These are phyloP conservation scores for Daldinia caldariorum DNA, from an alignment of 495 filamentous ascomycete genomes.

Conservation along the genomic window DNA sequence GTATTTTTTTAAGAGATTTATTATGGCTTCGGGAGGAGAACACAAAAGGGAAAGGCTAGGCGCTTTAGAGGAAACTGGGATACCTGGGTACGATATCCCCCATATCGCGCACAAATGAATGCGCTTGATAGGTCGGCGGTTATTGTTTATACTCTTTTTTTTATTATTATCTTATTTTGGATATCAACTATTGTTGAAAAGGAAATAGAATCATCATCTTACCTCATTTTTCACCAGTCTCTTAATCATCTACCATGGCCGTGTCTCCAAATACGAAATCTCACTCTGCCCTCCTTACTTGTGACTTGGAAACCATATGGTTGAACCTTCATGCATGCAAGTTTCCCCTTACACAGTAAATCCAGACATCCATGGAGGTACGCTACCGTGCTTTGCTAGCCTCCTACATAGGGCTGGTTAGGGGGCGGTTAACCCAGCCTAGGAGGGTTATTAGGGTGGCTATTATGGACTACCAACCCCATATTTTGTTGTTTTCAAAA, in stretches of 20 bases:
- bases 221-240: neutral
- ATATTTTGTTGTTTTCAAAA: neutral
- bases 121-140: conserved; percentile 40
- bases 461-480: conserved; percentile 1
- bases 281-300: neutral
- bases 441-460: neutral
- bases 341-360: neutral
- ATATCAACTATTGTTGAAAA: conserved; percentile 25
- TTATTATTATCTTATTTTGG: conserved; percentile 14
- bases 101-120: conserved; percentile 30
- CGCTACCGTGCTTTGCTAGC: too few relatives aligned
- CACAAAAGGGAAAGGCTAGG: conserved; percentile 22
- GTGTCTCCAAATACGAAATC: neutral
- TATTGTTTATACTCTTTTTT: conserved; percentile 3
- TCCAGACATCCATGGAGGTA: neutral
- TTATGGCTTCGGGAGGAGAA: neutral
- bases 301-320: neutral
- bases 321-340: neutral
- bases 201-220: conserved; percentile 12
- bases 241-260: neutral
- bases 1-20: conserved; percentile 34
- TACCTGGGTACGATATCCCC: conserved; percentile 39
- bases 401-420: neutral
- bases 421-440: neutral
- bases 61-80: conserved; percentile 21